Evolutionary conservation across 345 rosid genomes (phyloP), one percentile per base, ranked within the genome.

Genomic region (Acer yangbiense): DNA sequence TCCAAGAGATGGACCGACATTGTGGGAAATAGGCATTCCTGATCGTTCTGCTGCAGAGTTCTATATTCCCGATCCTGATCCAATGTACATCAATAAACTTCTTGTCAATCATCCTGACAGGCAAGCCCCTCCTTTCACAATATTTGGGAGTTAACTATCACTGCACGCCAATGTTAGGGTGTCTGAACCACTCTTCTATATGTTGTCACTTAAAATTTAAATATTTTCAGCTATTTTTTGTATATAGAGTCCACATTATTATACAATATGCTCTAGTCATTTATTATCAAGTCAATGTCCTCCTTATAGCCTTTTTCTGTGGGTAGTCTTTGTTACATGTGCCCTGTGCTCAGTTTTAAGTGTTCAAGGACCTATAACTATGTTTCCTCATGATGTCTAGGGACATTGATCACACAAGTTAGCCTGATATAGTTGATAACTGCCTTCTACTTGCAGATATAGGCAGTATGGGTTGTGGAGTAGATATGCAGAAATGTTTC

Each of bases 391-490:
- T 27, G 41, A 74, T 74, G 7, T 74, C 17, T 35, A 25, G 21
- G 2, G 60, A 32, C 39, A 35, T 74, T 17, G 77, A 62, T 62
- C n/a, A 11, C 12, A 27, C n/a, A 64, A 74, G 32, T 29, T 50
- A 29, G 41, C 29, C 3, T 57, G 13, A 16, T 27, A 29, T 18
- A 64, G n/a, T 41, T 44, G 76, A 14, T 69, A n/a, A 52, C 68
- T 55, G 66, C 41, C 21, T 21, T 41, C n/a, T 61, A n/a, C 62
- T 32, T 32, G 70, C 91, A 93, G 98, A 85, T 94, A 89, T 82
- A 90, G 97, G 91, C 99, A 94, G 81, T 96, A 96, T 64, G 99
- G 99, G 27, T 81, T 96, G 80, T 96, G 99, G 99, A 87, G 85
- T 60, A 89, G 97, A 80, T 94, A 96, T 75, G 73, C 92, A 32